Evolutionary conservation across 2,329 filamentous ascomycete genomes (phyloP).

Genomic region (Pestalotiopsis sp.): DNA sequence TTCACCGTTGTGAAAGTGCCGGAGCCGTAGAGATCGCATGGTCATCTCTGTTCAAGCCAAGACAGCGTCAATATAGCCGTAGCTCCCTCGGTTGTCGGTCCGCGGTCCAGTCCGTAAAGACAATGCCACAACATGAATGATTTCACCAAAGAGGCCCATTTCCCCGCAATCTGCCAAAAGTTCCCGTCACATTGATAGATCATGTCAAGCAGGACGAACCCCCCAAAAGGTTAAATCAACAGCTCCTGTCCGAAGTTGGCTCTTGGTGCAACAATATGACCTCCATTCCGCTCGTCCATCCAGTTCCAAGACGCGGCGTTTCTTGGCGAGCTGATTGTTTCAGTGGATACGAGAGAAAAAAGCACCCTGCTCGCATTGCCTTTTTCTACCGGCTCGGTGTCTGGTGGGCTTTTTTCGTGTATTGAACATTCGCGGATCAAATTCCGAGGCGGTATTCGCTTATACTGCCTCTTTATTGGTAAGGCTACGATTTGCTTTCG

Average conservation of each 20-base stretch:
- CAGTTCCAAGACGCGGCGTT: neutral
- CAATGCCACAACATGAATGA: too few relatives aligned
- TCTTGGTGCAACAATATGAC: neutral
- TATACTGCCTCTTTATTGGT: neutral
- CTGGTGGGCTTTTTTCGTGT: too few relatives aligned
- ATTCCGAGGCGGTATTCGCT: neutral
- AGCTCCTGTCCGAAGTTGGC: neutral
- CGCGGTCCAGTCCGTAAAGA: too few relatives aligned
- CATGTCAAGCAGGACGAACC: neutral
- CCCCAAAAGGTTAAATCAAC: neutral
- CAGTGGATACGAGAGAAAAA: neutral
- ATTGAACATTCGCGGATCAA: neutral
- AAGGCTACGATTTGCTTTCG: neutral
- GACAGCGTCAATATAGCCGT: too few relatives aligned
- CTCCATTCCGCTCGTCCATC: neutral
- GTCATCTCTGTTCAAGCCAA: too few relatives aligned
- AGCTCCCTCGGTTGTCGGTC: too few relatives aligned
- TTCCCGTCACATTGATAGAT: too few relatives aligned
- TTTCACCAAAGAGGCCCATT: neutral
- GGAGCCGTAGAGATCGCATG: too few relatives aligned
- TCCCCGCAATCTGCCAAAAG: neutral
- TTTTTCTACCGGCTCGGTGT: neutral
- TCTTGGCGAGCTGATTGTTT: neutral
- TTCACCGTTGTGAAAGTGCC: too few relatives aligned
- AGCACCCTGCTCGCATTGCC: neutral